Evolutionary conservation across 306 rosid species (phyloP).

Genomic region (Medicago truncatula): DNA sequence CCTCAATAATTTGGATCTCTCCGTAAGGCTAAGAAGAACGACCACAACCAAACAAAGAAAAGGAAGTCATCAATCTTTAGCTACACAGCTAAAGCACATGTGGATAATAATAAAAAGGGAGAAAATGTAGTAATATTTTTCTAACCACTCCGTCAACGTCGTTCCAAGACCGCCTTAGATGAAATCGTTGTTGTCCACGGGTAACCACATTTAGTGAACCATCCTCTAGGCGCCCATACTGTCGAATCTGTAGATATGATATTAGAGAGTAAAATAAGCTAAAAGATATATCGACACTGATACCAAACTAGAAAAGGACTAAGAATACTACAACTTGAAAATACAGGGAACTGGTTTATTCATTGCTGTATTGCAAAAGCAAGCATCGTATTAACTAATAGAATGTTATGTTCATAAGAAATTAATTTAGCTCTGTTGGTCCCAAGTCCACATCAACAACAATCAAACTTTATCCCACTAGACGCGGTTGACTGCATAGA

Average conservation of each 20-base stretch:
- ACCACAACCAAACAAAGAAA: slow-evolving; percentile 41
- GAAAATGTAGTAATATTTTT: slow-evolving; percentile 32
- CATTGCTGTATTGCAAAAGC: slow-evolving; percentile 31
- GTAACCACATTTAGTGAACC: slow-evolving; percentile 87
- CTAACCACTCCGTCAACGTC: slow-evolving; percentile 93
- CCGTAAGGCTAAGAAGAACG: slow-evolving; percentile 70
- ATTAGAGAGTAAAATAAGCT: slow-evolving; percentile 40
- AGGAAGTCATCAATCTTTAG: slow-evolving; percentile 40
- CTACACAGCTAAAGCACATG: slow-evolving; percentile 29
- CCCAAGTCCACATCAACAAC: background rate
- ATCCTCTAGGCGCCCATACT: slow-evolving; percentile 76
- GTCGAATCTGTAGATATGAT: slow-evolving; percentile 70
- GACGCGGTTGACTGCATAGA: background rate
- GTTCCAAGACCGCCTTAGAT: slow-evolving; percentile 68
- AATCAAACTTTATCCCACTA: background rate
- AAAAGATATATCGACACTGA: slow-evolving; percentile 32
- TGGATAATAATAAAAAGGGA: slow-evolving; percentile 27
- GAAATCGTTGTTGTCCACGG: slow-evolving; percentile 92
- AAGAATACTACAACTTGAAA: slow-evolving; percentile 9
- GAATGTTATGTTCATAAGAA: slow-evolving; percentile 4
- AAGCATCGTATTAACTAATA: slow-evolving; percentile 28
- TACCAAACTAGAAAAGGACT: slow-evolving; percentile 14
- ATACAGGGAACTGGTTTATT: slow-evolving; percentile 8
- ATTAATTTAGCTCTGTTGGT: slow-evolving; percentile 19
- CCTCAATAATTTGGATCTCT: slow-evolving; percentile 90